Base-by-base conservation (phyloP, 75 land plant genomes). In the Cryptomeria japonica region DNA sequence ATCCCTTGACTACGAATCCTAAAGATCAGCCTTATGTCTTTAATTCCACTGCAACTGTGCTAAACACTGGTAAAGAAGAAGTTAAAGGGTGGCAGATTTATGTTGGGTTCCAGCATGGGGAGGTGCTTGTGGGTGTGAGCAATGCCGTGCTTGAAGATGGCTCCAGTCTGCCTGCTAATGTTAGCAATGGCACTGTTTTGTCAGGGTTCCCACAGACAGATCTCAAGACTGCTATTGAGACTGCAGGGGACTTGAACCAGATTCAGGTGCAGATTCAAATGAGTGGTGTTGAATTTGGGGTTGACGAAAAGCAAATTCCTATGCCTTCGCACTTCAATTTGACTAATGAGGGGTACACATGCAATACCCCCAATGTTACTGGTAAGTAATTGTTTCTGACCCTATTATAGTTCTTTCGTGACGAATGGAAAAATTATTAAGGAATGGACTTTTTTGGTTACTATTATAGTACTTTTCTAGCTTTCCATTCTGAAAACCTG, bases 211-310 rank as follows among this genome's bases (percentile, higher is more conserved):
- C 98, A 0, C 84, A 90, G 84, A 34, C 92, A 4, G 90, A 91
- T 89, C 87, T 98, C 79, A 85, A 89, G 87, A 97, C 92, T 7
- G 87, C 99, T 18, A 94, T 98, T 41, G 97, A 97, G 0, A 98
- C 99, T 15, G 99, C 99, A 1, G 94, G 93, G 3, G 99, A 98
- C 87, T 31, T 87, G 19, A 86, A 49, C 38, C 93, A 95, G 78
- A 97, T 96, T 53, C 84, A 85, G 85, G 95, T 64, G 12, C 39
- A 64, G 47, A 41, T 97, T 39, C 46, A 82, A 10, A 32, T 98
- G 12, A 89, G 37, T 1, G 99, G 99, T 14, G 96, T 97, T 14
- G 95, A 92, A 86, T 98, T 97, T 76, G 99, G 99, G 7, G 89
- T 93, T 58, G 89, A 87, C 80, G 85, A 84, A 34, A 55, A 61